These are phyloP conservation scores for Bacterosira constricta DNA, from an alignment of 108 stramenopile genomes.

Conservation along the genomic window DNA sequence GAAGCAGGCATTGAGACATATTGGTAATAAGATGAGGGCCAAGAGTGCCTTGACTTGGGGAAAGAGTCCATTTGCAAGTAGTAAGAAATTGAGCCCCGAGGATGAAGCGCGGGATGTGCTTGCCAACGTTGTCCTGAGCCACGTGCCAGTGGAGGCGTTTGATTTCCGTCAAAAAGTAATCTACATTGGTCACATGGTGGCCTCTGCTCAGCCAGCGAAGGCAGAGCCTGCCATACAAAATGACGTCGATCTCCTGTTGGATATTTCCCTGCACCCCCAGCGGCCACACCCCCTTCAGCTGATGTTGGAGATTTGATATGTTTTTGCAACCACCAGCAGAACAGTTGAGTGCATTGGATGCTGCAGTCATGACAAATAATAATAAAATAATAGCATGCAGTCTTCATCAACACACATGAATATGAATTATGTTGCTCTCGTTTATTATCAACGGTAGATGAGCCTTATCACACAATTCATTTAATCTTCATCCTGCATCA, in stretches of 20 bases:
- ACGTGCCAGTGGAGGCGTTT: constrained; percentile 93
- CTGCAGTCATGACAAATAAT: too few relatives aligned
- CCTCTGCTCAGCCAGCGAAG: constrained; percentile 90
- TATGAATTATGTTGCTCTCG: too few relatives aligned
- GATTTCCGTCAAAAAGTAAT: constrained; percentile 91
- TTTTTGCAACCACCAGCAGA: too few relatives aligned
- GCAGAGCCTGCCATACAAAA: constrained; percentile 78
- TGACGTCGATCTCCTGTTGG: constrained; percentile 95
- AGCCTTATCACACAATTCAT: too few relatives aligned
- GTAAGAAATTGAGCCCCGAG: constrained; percentile 64
- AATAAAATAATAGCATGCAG: too few relatives aligned
- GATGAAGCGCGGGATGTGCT: constrained; percentile 97
- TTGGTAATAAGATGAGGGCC: constrained; percentile 94
- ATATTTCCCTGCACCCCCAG: constrained; percentile 96
- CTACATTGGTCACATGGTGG: constrained; percentile 96
- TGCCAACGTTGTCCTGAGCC: constrained; percentile 93
- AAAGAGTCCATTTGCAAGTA: constrained; percentile 27
- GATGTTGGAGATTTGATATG: constrained; percentile 99
- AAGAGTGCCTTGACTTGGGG: constrained; percentile 52
- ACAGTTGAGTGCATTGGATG: too few relatives aligned
- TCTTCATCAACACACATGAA: too few relatives aligned
- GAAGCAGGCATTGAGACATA: constrained; percentile 86
- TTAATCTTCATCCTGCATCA: too few relatives aligned
- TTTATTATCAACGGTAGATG: too few relatives aligned
- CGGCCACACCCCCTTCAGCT: too few relatives aligned